Percentiles rank a stretch among this genome's conserved stretches.
phyloP scores from a whole-genome alignment of 2,329 filamentous ascomycete species.

The Ilyonectria robusta region DNA sequence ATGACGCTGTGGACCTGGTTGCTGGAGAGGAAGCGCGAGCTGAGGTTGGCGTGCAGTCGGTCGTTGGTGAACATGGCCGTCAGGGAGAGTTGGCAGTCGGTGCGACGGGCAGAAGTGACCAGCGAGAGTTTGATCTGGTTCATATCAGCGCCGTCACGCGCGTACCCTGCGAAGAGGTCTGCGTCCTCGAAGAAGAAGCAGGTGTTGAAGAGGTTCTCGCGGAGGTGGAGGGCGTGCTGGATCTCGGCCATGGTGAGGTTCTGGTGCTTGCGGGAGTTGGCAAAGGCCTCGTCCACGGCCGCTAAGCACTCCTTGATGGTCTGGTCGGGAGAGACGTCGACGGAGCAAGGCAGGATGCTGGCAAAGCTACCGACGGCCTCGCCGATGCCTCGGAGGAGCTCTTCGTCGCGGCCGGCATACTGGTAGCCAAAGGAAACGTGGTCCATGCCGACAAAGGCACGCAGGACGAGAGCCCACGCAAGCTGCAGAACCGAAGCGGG shows the following conservation, averaged over 20 bases:
- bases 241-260: constrained; percentile 62
- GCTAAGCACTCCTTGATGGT: constrained; percentile 52
- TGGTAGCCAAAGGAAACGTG: constrained; percentile 70
- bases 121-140: constrained; percentile 16
- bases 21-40: constrained; percentile 59
- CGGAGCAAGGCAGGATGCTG: constrained; percentile 53
- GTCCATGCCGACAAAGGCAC: constrained; percentile 66
- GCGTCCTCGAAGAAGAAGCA: constrained; percentile 64
- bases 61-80: constrained; percentile 60
- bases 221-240: constrained; percentile 61
- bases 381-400: constrained; percentile 57
- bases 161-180: constrained; percentile 30
- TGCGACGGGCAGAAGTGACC: constrained; percentile 52
- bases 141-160: background rate
- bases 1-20: constrained; percentile 64
- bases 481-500: constrained; percentile 67
- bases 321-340: constrained; percentile 51
- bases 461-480: constrained; percentile 72
- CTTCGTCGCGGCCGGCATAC: constrained; percentile 60
- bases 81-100: constrained; percentile 63
- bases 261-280: constrained; percentile 54
- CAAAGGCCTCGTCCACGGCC: constrained; percentile 49
- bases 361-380: constrained; percentile 64
- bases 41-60: constrained; percentile 60
- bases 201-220: constrained; percentile 65